A percentile compares a stretch with the other conserved stretches of the same genome.
Evolutionary conservation across 176 grass and related monocot species (phyloP).

Genomic region (Oryza australiensis): DNA sequence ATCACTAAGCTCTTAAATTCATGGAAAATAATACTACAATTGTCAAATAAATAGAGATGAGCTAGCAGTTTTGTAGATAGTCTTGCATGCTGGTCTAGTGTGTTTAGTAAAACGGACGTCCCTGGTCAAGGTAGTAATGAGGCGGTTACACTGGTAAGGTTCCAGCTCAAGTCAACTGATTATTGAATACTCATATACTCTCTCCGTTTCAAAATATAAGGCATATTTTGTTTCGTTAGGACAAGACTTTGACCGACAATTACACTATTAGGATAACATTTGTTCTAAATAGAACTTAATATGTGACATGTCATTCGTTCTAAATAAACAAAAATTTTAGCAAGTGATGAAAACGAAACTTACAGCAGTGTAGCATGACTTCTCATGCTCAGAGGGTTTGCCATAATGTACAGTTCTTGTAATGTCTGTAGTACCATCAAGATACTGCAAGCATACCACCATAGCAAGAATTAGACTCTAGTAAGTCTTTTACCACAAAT

Average conservation of each 20-base stretch:
- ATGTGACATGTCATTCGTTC: background rate
- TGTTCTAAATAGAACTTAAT: background rate
- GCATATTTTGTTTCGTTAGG: too few relatives aligned
- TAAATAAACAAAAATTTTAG: background rate
- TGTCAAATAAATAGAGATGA: background rate
- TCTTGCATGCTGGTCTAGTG: too few relatives aligned
- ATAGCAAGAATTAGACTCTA: slow-evolving; percentile 30
- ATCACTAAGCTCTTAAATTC: background rate
- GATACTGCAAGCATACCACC: slow-evolving; percentile 58
- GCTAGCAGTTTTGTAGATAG: background rate
- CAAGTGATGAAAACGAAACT: slow-evolving; percentile 26
- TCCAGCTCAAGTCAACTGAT: background rate
- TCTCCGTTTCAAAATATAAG: too few relatives aligned
- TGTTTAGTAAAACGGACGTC: background rate
- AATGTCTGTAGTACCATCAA: slow-evolving; percentile 99
- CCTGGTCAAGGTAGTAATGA: background rate
- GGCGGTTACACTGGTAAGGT: background rate
- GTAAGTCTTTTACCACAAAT: slow-evolving; percentile 21
- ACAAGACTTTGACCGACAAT: too few relatives aligned
- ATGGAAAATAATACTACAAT: background rate
- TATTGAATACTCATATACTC: background rate
- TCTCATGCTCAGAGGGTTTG: slow-evolving; percentile 92
- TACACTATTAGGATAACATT: too few relatives aligned
- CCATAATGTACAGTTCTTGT: slow-evolving; percentile 98
- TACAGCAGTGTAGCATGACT: slow-evolving; percentile 95